Percentiles rank a stretch among this genome's conserved stretches.
Evolutionary conservation across 805 yeast species (phyloP).

Genomic region (Candida hispaniensis): DNA sequence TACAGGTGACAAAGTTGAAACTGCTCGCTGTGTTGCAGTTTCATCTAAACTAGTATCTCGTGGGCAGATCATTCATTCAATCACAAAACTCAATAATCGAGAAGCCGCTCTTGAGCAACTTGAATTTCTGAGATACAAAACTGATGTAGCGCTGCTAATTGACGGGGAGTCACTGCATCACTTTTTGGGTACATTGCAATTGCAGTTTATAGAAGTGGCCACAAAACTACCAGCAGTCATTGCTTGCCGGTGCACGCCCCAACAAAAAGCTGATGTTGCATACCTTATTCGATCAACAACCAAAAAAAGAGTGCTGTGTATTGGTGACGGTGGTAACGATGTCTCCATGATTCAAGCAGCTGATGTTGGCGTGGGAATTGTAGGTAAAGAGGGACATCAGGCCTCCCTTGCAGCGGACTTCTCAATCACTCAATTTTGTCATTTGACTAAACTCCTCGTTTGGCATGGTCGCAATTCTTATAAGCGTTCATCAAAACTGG

Average conservation of each 20-base stretch:
- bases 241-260: constrained; percentile 98
- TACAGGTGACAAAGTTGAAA: constrained; percentile 97
- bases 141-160: constrained; percentile 65
- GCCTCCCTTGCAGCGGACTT: constrained; percentile 97
- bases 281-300: constrained; percentile 64
- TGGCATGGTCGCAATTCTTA: constrained; percentile 99
- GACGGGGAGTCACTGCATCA: constrained; percentile 87
- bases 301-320: constrained; percentile 87
- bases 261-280: constrained; percentile 96
- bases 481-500: constrained; percentile 86
- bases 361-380: constrained; percentile 97
- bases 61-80: constrained; percentile 86
- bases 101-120: constrained; percentile 65
- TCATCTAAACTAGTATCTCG: constrained; percentile 85
- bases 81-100: constrained; percentile 50
- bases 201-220: constrained; percentile 69
- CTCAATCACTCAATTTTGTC: constrained; percentile 84
- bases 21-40: constrained; percentile 96
- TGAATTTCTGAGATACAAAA: constrained; percentile 56
- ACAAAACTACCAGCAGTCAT: constrained; percentile 84
- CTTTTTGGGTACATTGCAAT: constrained; percentile 49
- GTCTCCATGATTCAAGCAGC: constrained; percentile 99
- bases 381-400: constrained; percentile 96
- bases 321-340: constrained; percentile 99
- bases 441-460: constrained; percentile 68